phyloP scores from a whole-genome alignment of 495 filamentous ascomycete species.

The Tuber brumale region DNA sequence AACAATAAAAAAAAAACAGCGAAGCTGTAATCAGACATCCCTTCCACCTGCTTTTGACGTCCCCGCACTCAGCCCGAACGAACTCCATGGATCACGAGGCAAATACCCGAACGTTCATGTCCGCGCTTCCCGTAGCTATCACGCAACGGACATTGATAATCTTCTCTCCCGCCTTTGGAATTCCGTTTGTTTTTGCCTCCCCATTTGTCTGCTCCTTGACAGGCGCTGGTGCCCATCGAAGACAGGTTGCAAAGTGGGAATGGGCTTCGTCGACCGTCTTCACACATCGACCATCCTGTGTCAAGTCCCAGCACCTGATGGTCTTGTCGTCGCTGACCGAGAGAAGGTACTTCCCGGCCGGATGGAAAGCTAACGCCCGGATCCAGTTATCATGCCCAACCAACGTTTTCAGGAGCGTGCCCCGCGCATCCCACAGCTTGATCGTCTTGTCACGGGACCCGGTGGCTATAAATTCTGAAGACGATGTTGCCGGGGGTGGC shows the following conservation, averaged over 20 bases:
- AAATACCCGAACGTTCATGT: constrained; percentile 57
- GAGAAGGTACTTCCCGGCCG: constrained; percentile 86
- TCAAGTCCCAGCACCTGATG: constrained; percentile 88
- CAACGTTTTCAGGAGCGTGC: constrained; percentile 79
- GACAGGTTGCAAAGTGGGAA: constrained; percentile 77
- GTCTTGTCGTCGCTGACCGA: constrained; percentile 86
- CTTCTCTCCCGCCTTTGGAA: constrained; percentile 44
- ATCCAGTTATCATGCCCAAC: constrained; percentile 97
- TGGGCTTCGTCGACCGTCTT: constrained; percentile 74
- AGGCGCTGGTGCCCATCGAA: constrained; percentile 84
- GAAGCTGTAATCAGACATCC: constrained; percentile 14
- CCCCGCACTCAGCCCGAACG: background rate
- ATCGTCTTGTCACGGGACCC: constrained; percentile 88
- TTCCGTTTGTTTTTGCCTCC: constrained; percentile 52
- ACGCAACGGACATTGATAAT: constrained; percentile 53
- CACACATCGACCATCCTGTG: constrained; percentile 83
- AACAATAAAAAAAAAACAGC: constrained; percentile 8
- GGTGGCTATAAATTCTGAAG: constrained; percentile 85
- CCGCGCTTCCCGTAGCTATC: constrained; percentile 58
- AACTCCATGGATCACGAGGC: constrained; percentile 41
- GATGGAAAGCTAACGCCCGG: constrained; percentile 78
- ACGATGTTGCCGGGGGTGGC: constrained; percentile 62
- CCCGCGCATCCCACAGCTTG: constrained; percentile 79
- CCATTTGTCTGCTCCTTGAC: constrained; percentile 54
- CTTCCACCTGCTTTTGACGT: background rate